Percentiles rank a stretch among this genome's conserved stretches.
These are phyloP conservation scores for Cercospora beticola DNA, from an alignment of 2,329 filamentous ascomycete species.

Conservation along the genomic window DNA sequence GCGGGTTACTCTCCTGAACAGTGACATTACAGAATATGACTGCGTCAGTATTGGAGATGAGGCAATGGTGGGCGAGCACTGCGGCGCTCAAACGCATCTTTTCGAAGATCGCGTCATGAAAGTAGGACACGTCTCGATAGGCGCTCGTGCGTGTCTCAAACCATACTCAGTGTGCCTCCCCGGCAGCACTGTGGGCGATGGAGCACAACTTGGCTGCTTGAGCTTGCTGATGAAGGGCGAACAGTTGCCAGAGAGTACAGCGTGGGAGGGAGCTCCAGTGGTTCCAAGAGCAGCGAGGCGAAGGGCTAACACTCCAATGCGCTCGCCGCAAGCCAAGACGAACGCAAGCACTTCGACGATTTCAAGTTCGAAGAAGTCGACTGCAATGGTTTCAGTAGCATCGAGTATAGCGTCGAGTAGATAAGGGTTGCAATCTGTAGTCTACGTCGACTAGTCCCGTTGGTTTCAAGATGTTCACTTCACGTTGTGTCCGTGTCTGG, in stretches of 20 bases:
- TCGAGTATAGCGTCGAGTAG: background rate
- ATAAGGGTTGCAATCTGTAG: background rate
- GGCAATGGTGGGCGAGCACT: constrained; percentile 24
- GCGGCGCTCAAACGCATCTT: constrained; percentile 29
- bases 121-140: constrained; percentile 24
- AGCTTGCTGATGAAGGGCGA: constrained; percentile 30
- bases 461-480: too few species aligned
- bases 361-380: background rate
- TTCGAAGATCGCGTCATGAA: constrained; percentile 34
- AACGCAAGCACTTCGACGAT: background rate
- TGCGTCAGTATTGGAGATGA: constrained; percentile 30
- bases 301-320: background rate
- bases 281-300: constrained; percentile 16
- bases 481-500: too few species aligned
- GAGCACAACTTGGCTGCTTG: constrained; percentile 27
- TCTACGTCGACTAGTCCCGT: background rate
- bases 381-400: background rate
- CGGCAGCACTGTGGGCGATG: constrained; percentile 19
- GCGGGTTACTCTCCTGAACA: constrained; percentile 23
- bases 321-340: background rate
- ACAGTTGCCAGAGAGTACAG: constrained; percentile 22
- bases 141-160: constrained; percentile 23
- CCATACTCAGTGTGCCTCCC: constrained; percentile 29
- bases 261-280: constrained; percentile 28
- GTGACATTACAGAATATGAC: constrained; percentile 30